Percentiles rank a stretch among this genome's conserved stretches.
phyloP scores from a whole-genome alignment of 768 basidiomycete species.

The Exidia glandulosa region DNA sequence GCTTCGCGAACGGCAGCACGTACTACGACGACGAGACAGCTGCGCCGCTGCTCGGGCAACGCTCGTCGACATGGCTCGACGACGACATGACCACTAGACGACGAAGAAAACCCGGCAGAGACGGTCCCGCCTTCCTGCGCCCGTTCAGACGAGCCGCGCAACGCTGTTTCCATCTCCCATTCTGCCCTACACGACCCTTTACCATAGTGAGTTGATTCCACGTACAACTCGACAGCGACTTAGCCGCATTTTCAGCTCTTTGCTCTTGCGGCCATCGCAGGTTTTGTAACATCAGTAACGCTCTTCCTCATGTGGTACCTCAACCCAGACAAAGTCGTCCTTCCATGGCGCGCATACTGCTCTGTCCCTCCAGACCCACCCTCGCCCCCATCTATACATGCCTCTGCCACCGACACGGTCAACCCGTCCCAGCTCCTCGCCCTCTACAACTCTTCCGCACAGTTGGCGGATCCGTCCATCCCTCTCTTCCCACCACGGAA shows the following conservation, averaged over 20 bases:
- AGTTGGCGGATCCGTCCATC: slow-evolving; percentile 11
- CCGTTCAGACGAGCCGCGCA: slow-evolving; percentile 43
- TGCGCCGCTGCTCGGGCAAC: slow-evolving; percentile 31
- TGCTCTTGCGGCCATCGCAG: slow-evolving; percentile 61
- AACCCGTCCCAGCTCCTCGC: slow-evolving; percentile 25
- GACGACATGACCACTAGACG: slow-evolving; percentile 31
- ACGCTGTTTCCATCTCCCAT: slow-evolving; percentile 53
- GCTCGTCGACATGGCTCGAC: slow-evolving; percentile 49
- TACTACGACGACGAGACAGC: slow-evolving; percentile 24
- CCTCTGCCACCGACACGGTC: slow-evolving; percentile 22
- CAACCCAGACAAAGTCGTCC: slow-evolving; percentile 89
- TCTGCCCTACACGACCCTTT: slow-evolving; percentile 69
- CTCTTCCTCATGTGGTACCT: slow-evolving; percentile 83
- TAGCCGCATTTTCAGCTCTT: slow-evolving; percentile 49
- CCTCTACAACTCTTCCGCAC: slow-evolving; percentile 19
- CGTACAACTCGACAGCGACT: too few relatives aligned
- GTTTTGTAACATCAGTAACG: slow-evolving; percentile 75
- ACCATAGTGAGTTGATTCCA: slow-evolving; percentile 78
- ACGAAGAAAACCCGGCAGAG: slow-evolving; percentile 30
- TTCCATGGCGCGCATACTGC: slow-evolving; percentile 93
- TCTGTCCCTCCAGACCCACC: slow-evolving; percentile 47
- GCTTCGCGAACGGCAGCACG: slow-evolving; percentile 34
- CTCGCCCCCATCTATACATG: slow-evolving; percentile 30
- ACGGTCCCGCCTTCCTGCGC: slow-evolving; percentile 30
- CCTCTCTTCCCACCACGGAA: slow-evolving; percentile 59